Percentiles rank a stretch among this genome's conserved stretches.
phyloP scores from a whole-genome alignment of 345 rosid genomes.

The Eucalyptus polyanthemos region DNA sequence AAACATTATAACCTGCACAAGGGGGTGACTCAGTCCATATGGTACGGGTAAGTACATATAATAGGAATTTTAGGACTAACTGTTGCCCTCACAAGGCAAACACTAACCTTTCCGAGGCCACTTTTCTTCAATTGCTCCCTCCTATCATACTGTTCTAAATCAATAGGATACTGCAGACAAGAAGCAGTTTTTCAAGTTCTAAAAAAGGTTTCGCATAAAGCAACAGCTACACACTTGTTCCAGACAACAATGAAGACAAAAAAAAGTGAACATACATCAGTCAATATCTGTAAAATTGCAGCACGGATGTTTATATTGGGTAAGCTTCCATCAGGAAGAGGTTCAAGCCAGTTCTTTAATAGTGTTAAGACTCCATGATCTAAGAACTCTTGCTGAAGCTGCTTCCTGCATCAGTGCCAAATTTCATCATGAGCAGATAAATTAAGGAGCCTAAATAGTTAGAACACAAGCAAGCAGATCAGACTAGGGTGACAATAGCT shows the following conservation, averaged over 20 bases:
- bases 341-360: slow-evolving; percentile 95
- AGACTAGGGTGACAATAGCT: slow-evolving; percentile 1
- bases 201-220: not conserved
- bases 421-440: not conserved
- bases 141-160: slow-evolving; percentile 90
- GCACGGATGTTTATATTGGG: slow-evolving; percentile 94
- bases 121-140: slow-evolving; percentile 91
- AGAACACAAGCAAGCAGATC: not conserved
- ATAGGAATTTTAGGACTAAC: not conserved
- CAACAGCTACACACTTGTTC: not conserved
- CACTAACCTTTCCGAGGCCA: slow-evolving; percentile 91
- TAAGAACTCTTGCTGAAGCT: slow-evolving; percentile 89
- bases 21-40: not conserved
- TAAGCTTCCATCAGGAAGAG: slow-evolving; percentile 97
- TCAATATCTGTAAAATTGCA: slow-evolving; percentile 63
- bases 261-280: slow-evolving; percentile 40
- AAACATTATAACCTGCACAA: slow-evolving; percentile 84
- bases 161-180: slow-evolving; percentile 70
- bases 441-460: not conserved
- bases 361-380: slow-evolving; percentile 92
- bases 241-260: not conserved
- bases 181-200: slow-evolving; percentile 1
- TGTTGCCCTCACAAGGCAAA: not conserved
- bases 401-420: slow-evolving; percentile 49
- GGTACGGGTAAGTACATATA: not conserved